Percentiles rank a stretch among this genome's conserved stretches.
Conservation (phyloP, 2,329 filamentous ascomycete species). For the Aciculosporium take region DNA sequence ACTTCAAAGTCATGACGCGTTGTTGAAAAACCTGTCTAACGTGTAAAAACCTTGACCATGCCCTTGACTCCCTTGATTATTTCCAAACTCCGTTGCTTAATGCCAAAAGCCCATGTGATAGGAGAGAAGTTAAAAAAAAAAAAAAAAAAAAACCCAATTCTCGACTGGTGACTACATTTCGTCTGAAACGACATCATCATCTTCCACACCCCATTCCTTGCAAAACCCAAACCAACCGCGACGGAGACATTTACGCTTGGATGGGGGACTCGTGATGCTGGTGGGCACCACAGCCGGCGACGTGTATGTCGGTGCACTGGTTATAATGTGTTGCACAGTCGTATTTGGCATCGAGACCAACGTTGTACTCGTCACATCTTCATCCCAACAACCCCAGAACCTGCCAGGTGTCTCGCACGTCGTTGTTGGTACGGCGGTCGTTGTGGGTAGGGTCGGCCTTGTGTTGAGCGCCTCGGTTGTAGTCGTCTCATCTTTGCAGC, state of each 20-base stretch:
- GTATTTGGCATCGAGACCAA: neutral
- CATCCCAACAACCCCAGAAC: conserved; percentile 43
- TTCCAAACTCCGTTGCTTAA: neutral
- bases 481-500: conserved; percentile 38
- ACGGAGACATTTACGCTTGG: conserved; percentile 19
- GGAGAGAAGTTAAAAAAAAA: neutral
- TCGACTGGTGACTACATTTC: conserved; percentile 15
- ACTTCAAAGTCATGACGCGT: neutral
- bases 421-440: conserved; percentile 16
- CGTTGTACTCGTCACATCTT: conserved; percentile 15
- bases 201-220: conserved; percentile 20
- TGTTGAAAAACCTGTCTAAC: neutral
- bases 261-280: conserved; percentile 11
- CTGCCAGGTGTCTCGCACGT: conserved; percentile 37
- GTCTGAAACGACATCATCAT: conserved; percentile 14
- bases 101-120: neutral
- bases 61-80: neutral
- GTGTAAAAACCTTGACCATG: neutral
- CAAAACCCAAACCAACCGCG: conserved; percentile 29
- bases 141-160: neutral
- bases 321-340: conserved; percentile 12
- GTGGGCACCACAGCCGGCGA: conserved; percentile 16
- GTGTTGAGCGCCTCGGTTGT: conserved; percentile 16
- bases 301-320: conserved; percentile 16
- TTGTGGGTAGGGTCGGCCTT: conserved; percentile 15